Percentiles rank a stretch among this genome's conserved stretches.
Evolutionary conservation across 2,329 filamentous ascomycete genomes (phyloP).

Genomic region (Neurospora sp.): DNA sequence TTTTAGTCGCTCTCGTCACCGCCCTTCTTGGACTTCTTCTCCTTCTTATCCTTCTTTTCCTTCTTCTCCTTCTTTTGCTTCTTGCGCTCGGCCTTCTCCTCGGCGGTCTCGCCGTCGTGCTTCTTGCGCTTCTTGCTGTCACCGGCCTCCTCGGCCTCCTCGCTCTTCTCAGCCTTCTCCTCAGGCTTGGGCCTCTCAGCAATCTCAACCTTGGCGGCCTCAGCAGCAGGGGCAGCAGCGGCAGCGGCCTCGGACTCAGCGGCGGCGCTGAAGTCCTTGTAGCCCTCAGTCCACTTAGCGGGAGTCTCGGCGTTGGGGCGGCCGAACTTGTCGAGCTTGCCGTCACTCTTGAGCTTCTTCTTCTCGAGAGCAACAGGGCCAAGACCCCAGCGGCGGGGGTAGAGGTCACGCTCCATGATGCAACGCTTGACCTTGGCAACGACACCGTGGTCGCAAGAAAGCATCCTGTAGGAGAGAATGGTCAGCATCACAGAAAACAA

Average conservation of each 20-base stretch:
- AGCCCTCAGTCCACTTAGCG: conserved; percentile 82
- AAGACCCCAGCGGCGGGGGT: conserved; percentile 93
- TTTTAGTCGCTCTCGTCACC: conserved; percentile 65
- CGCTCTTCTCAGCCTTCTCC: conserved; percentile 8
- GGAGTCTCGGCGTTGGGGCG: conserved; percentile 87
- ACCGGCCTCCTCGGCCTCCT: not conserved
- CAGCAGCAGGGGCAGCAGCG: conserved; percentile 28
- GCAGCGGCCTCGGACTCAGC: conserved; percentile 31
- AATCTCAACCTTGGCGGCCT: conserved; percentile 14
- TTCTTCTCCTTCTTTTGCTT: conserved; percentile 23
- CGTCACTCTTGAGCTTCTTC: conserved; percentile 98
- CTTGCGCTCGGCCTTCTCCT: conserved; percentile 5
- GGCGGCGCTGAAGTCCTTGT: conserved; percentile 75
- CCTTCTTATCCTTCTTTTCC: conserved; percentile 45
- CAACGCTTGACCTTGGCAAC: conserved; percentile 98
- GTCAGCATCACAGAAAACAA: not conserved
- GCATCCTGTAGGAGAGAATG: conserved; percentile 41
- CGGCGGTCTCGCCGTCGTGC: conserved; percentile 31
- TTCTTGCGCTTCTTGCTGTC: conserved; percentile 36
- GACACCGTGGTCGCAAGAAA: conserved; percentile 92
- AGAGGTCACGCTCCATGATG: conserved; percentile 99
- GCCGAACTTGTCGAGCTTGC: conserved; percentile 97
- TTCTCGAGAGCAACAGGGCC: conserved; percentile 90
- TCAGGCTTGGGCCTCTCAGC: conserved; percentile 6
- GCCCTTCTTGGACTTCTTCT: conserved; percentile 76